Conservation (phyloP, 2,329 filamentous ascomycete genomes). For the Talaromyces sp. region DNA sequence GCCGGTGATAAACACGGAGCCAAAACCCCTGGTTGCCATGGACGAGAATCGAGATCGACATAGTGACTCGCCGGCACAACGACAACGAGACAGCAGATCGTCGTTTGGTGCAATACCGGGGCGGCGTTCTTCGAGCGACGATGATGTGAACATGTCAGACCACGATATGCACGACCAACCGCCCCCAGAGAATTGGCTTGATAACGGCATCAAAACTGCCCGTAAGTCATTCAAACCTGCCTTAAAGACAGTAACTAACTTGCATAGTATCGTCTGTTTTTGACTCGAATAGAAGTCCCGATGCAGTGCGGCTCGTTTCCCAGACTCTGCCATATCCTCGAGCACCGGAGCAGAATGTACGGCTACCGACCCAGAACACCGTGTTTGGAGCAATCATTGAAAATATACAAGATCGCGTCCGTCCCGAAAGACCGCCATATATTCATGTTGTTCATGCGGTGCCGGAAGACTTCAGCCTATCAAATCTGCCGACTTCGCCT, state of each 20-base stretch:
- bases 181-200: constrained; percentile 34
- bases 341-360: constrained; percentile 31
- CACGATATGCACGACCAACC: constrained; percentile 21
- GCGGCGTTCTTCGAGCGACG: constrained; percentile 28
- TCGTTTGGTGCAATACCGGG: constrained; percentile 30
- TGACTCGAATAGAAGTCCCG: constrained; percentile 33
- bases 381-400: constrained; percentile 56
- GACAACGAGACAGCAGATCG: constrained; percentile 28
- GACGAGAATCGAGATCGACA: constrained; percentile 30
- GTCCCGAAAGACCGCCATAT: constrained; percentile 52
- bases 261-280: constrained; percentile 36
- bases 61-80: constrained; percentile 25
- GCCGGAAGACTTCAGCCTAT: constrained; percentile 59
- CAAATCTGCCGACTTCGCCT: constrained; percentile 61
- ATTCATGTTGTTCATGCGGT: constrained; percentile 64
- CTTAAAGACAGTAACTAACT: neutral
- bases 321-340: constrained; percentile 58
- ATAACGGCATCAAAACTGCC: constrained; percentile 35
- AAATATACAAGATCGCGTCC: constrained; percentile 52
- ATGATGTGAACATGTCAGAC: constrained; percentile 26
- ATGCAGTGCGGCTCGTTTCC: constrained; percentile 55
- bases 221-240: constrained; percentile 26
- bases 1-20: constrained; percentile 26
- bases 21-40: constrained; percentile 27
- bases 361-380: constrained; percentile 30